Base-by-base conservation (phyloP, 2,329 filamentous ascomycete species). In the Beauveria bassiana region DNA sequence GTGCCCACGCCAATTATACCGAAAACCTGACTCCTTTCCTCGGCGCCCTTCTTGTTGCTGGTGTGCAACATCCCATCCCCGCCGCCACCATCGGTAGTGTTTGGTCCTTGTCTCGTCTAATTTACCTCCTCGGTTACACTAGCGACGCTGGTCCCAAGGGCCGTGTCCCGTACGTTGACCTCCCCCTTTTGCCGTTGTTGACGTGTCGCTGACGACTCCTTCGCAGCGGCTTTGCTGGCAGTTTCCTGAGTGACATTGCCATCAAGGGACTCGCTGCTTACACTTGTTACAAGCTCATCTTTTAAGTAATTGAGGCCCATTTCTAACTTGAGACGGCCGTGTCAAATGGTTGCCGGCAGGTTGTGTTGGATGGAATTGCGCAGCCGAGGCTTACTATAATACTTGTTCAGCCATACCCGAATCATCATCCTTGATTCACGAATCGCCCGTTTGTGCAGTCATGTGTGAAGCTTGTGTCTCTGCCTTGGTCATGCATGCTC, bases 21-120 rank as follows among this genome's bases (percentile, higher is more conserved):
- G 86, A 89, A 77, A 86, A 84, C 73, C 75, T 83, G 42, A 74
- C 79, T 9, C 75, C 82, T 3, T 77, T 82, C 69, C 68, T 87
- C 12, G 76, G 74, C 24, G 73, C 77, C 26, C 73, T 87, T 12
- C 70, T 86, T 63, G 77, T 88, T 66, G 73, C 82, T 10, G 85
- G 86, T 38, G 69, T 87, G 26, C 70, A 72, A 43, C 86, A 77
- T 70, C 86, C 86, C 2, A 62, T 78, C 6, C 71, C 74, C 22
- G 75, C 80, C 34, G 80, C 81, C 20, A 68, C 66, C 10, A 67
- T 85, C 31, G 85, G 85, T 18, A 76, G 70, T 16, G 70, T 70
- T 34, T 89, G 85, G 84, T 71, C 77, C 10, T n/a, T 80, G 1
- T 75, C 73, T 24, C 79, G 86, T 47, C 66, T 81, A 28, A 2